Evolutionary conservation across 306 rosid species (phyloP), one percentile per base, ranked within the genome.

Genomic region (Cucurbita argyrosperma): DNA sequence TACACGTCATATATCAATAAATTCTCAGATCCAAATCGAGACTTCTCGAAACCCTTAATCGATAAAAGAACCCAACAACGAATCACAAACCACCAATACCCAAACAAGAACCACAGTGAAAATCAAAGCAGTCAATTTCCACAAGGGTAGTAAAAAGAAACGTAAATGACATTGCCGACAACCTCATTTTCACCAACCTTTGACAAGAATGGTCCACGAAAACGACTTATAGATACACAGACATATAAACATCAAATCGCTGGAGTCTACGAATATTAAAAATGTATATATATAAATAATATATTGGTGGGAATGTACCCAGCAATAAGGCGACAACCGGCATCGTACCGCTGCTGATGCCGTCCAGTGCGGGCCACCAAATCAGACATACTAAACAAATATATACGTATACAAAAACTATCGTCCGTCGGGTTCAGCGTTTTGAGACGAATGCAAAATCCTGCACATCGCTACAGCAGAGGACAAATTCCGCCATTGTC

Each of bases 301-400:
- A 26, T 46, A 57, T 8, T 19, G n/a, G 40, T 47, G 60, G 39
- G 58, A 76, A 45, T 52, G 75, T 86, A 90, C 96, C 96, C 96
- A n/a, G 96, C 86, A 60, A 90, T 88, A 80, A 90, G 96, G 76
- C 96, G 96, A 82, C 77, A 86, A 47, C 96, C 96, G 43, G 78
- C 74, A 82, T 90, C 90, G 84, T 90, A 90, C 8, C 90, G 89
- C 78, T 90, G 96, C 69, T 84, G 96, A 74, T 80, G 90, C 78
- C 96, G 92, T 78, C 96, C 96, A 83, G 96, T 90, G 60, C 96
- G 96, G 76, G 96, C 96, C 80, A 90, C 96, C 81, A 90, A 79
- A 71, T 80, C 90, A 83, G 89, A 86, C 96, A 90, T 90, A 52
- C 55, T 84, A 80, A 65, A 72, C 50, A 26, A 77, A 60, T 54